Conservation (phyloP, 2,329 filamentous ascomycete species). For the Macrophomina tecta region DNA sequence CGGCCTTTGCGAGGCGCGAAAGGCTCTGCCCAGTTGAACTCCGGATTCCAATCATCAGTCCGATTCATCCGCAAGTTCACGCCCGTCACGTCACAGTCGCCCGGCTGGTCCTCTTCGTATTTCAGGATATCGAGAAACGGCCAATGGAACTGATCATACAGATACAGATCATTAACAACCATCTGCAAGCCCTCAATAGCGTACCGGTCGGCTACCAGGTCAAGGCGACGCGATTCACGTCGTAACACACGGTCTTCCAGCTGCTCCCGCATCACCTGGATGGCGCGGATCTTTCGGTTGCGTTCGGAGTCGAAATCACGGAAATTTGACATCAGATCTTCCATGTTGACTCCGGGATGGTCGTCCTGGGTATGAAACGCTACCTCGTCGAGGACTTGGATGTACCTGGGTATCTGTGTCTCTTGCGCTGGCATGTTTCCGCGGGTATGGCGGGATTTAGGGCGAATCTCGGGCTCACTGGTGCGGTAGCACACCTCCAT, state of each 20-base stretch:
- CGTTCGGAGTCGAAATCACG: no score
- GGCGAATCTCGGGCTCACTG: no score
- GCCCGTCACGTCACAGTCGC: neutral
- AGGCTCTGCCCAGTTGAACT: neutral
- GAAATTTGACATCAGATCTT: neutral
- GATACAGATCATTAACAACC: neutral
- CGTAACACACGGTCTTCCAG: neutral
- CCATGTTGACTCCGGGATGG: neutral
- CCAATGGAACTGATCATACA: neutral
- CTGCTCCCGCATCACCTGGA: neutral
- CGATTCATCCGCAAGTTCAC: neutral
- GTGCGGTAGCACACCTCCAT: no score
- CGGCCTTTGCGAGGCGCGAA: neutral
- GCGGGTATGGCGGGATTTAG: no score
- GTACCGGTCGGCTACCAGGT: neutral
- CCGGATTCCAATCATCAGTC: neutral
- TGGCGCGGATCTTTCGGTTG: neutral
- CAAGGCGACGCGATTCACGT: neutral
- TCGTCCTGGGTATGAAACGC: neutral
- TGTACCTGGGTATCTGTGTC: neutral
- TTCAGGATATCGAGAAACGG: neutral
- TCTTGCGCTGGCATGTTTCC: neutral
- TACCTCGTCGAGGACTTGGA: neutral
- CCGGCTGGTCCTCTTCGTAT: neutral
- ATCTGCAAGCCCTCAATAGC: neutral